Base-by-base conservation (phyloP, 768 basidiomycete species). In the Cubamyces lactineus region DNA sequence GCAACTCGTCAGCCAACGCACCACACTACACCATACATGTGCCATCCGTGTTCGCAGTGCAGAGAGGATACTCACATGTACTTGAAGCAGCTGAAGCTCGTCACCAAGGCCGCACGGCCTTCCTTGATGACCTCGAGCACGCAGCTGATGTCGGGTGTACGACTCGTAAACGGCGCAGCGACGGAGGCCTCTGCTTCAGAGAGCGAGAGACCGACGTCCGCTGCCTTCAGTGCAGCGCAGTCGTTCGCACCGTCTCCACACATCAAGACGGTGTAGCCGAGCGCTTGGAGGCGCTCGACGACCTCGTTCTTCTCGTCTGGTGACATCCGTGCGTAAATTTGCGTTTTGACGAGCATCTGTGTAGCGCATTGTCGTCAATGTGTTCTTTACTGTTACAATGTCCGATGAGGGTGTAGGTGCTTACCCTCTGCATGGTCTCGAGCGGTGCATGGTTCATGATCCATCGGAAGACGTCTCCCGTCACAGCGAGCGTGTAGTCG, bases 221-320 rank as follows among this genome's bases (percentile, higher is more conserved):
- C 97, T 3, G 97, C 96, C 75, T 98, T 99, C 67, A 99, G 82
- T 11, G 97, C 97, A 24, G 96, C 95, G 71, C 97, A 98, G 71
- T 99, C 97, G 71, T 99, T 99, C 2, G 97, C 97, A 43, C 97
- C 97, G 70, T 99, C 97, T 38, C 97, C 97, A 68, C 97, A 98
- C 89, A 98, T 98, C 11, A 96, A 83, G 15, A 98, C 97, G 0
- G 91, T 96, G 72, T 98, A 99, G 11, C 96, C 97, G 23, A 99
- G 82, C 2, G 84, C 80, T 69, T 98, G 97, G 12, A 99, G 80
- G 1, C 96, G 85, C 74, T 98, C 96, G 17, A 99, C 93, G 17
- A 98, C 86, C 73, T 99, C 97, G 67, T 98, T 96, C 77, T 99
- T 99, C 79, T 98, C 97, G 71, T 98, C 97, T 0, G 97, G 97